These are phyloP conservation scores for Talinum fruticosum DNA, from an alignment of 148 eudicot species.

Conservation along the genomic window DNA sequence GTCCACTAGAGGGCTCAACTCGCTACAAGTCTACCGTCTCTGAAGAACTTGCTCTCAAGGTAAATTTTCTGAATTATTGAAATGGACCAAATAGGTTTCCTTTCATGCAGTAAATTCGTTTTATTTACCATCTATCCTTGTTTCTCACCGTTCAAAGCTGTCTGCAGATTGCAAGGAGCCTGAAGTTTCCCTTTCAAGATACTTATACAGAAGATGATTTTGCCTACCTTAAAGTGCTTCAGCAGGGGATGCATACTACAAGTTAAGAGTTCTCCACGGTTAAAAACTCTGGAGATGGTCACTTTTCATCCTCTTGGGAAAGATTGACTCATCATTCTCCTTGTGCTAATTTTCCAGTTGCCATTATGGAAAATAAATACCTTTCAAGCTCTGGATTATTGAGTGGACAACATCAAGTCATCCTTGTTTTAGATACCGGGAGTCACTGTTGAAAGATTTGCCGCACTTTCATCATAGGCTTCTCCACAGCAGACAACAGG, in stretches of 20 bases:
- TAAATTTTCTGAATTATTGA: conserved; percentile 21
- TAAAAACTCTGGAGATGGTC: background rate
- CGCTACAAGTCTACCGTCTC: conserved; percentile 80
- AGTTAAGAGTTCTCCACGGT: too few relatives aligned
- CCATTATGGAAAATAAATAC: background rate
- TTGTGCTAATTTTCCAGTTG: background rate
- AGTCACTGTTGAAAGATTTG: background rate
- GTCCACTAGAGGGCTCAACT: conserved; percentile 89
- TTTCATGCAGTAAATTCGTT: background rate
- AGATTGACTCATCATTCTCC: too few relatives aligned
- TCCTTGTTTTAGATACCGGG: background rate
- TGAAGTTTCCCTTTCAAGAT: conserved; percentile 87
- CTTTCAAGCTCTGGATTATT: background rate
- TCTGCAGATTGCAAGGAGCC: conserved; percentile 78
- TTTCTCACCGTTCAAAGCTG: conserved; percentile 15
- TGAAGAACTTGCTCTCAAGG: conserved; percentile 90
- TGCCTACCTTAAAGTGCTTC: background rate
- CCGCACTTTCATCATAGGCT: background rate
- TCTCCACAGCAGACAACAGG: background rate
- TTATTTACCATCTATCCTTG: background rate
- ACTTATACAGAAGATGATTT: conserved; percentile 53
- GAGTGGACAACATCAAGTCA: background rate
- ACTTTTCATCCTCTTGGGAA: background rate
- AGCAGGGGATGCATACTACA: background rate
- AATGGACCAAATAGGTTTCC: background rate